Evolutionary conservation across 805 yeast genomes (phyloP), one percentile per base, ranked within the genome.

Genomic region (Teunomyces funiuensis): DNA sequence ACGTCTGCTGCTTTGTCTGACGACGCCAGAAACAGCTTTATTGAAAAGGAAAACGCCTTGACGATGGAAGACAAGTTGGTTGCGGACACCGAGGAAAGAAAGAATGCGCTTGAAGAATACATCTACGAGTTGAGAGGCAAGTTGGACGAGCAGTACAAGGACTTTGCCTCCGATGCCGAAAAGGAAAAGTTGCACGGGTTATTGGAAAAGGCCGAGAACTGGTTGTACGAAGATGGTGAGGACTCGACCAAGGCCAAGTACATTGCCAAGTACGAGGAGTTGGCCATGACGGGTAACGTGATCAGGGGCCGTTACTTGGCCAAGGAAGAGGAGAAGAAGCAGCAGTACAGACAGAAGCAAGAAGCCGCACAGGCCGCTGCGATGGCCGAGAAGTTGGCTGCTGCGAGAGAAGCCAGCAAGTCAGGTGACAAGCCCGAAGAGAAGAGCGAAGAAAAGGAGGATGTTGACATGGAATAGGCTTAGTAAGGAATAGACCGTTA

Each of bases 61-160:
- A 76, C 80, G 51, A 80, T 88, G 64, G 89, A 84, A 62, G 99
- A 93, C 72, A 93, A 90, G 76, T 83, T 91, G 57, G 97, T 93
- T 52, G 95, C 95, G 53, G 98, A 93, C 74, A 93, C 98, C 53
- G 98, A 93, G 77, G 97, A 93, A 74, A 88, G 89, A 71, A 93
- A 93, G 85, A 93, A 93, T 69, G 93, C 96, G 52, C 78, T 93
- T 49, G 99, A 93, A 78, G 99, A 93, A 78, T 93, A 93, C 79
- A 93, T 93, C 61, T 93, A 93, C 74, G 95, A 88, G 59, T 82
- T 91, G 71, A 86, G 99, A 75, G 96, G 95, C 66, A 93, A 93
- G 76, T 77, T 93, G 61, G 98, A 90, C 46, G 99, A 89, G 43
- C 83, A 82, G 57, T 91, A 91, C 66, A 78, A 86, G 53, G 82